Conservation (phyloP, 805 yeast species). For the Nakazawaea wyomingensis region DNA sequence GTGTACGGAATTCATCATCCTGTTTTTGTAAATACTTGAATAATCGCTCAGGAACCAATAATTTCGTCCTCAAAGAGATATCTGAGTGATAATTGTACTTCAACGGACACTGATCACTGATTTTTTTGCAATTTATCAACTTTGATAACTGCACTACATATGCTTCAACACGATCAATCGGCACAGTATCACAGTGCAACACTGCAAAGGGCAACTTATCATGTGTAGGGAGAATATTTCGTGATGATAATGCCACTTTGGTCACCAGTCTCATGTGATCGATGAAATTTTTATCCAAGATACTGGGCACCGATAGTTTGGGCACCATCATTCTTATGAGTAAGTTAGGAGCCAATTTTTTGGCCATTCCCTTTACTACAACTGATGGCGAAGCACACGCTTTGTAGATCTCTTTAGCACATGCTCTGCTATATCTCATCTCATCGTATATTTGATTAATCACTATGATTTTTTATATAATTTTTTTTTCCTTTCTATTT, state of each 20-base stretch:
- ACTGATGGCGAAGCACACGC: not conserved
- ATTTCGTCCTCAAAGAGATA: not conserved
- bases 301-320: not conserved
- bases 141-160: not conserved
- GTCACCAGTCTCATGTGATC: not conserved
- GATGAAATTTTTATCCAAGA: not conserved
- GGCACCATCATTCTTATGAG: slow-evolving; percentile 4
- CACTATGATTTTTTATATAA: not conserved
- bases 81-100: slow-evolving; percentile 2
- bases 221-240: not conserved
- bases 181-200: slow-evolving; percentile 3
- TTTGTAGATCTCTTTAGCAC: not conserved
- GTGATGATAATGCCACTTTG: not conserved
- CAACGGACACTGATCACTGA: not conserved
- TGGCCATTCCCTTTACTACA: no score
- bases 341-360: not conserved
- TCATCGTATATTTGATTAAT: not conserved
- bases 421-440: not conserved
- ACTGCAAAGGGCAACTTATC: slow-evolving; percentile 1
- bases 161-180: not conserved
- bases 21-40: not conserved
- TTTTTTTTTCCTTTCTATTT: not conserved
- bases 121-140: slow-evolving; percentile 3
- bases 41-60: not conserved
- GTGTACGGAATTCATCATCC: not conserved